Conservation (phyloP, 2,329 filamentous ascomycete species). For the Bipolaris bicolor region DNA sequence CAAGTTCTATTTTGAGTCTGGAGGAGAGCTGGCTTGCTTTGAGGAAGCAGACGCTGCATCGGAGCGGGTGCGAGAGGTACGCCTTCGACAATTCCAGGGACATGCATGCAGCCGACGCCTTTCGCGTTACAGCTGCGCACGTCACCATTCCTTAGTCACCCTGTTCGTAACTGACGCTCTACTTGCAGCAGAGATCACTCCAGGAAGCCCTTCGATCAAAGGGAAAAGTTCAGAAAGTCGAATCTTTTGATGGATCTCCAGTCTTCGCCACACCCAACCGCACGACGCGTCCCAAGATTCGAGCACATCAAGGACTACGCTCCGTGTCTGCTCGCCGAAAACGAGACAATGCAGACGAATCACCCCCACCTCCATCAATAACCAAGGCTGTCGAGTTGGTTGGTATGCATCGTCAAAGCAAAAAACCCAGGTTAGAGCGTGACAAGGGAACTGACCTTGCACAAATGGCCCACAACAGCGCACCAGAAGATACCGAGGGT, state of each 20-base stretch:
- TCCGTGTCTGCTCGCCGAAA: constrained; percentile 49
- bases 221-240: constrained; percentile 52
- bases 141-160: constrained; percentile 9
- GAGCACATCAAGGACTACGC: constrained; percentile 26
- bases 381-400: constrained; percentile 60
- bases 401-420: constrained; percentile 57
- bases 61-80: constrained; percentile 61
- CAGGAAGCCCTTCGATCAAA: constrained; percentile 54
- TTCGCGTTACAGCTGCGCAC: constrained; percentile 23
- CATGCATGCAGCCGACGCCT: constrained; percentile 25
- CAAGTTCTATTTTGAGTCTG: constrained; percentile 76
- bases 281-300: constrained; percentile 38
- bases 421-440: constrained; percentile 53
- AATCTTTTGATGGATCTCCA: constrained; percentile 49
- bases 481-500: constrained; percentile 45
- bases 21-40: constrained; percentile 66
- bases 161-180: constrained; percentile 32
- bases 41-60: constrained; percentile 65
- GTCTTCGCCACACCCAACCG: constrained; percentile 52
- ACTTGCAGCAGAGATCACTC: constrained; percentile 52
- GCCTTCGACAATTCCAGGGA: constrained; percentile 33
- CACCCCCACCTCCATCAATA: constrained; percentile 60
- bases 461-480: constrained; percentile 30
- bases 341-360: constrained; percentile 46
- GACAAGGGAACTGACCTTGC: constrained; percentile 26